phyloP scores from a whole-genome alignment of 148 eudicot species.

The Cornus controversa region DNA sequence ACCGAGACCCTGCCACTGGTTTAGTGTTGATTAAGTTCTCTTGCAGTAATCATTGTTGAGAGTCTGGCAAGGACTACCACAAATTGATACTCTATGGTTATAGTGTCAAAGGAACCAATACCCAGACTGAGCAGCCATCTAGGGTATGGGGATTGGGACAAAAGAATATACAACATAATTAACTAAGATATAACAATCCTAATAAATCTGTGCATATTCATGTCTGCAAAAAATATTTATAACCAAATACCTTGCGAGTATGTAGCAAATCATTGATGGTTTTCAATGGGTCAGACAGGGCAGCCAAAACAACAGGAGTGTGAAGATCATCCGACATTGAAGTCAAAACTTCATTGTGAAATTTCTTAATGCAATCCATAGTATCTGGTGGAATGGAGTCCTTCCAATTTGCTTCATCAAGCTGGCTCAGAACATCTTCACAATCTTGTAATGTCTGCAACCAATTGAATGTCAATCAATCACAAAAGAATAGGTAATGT shows the following conservation, averaged over 20 bases:
- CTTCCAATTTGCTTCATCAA: slow-evolving; percentile 39
- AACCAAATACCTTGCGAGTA: slow-evolving; percentile 73
- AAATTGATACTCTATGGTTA: background rate
- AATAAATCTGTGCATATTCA: background rate
- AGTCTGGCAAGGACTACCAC: background rate
- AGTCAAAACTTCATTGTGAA: slow-evolving; percentile 47
- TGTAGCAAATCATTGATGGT: slow-evolving; percentile 82
- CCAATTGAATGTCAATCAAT: slow-evolving; percentile 9
- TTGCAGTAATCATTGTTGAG: background rate
- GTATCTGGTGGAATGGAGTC: slow-evolving; percentile 50
- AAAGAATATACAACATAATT: background rate
- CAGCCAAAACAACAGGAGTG: slow-evolving; percentile 68
- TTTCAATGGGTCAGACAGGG: slow-evolving; percentile 89
- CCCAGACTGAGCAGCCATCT: background rate
- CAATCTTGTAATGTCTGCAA: slow-evolving; percentile 80
- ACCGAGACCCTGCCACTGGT: background rate
- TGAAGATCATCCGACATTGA: slow-evolving; percentile 93
- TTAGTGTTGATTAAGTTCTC: background rate
- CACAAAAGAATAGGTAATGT: slow-evolving; percentile 4
- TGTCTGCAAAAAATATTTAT: background rate
- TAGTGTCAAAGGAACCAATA: slow-evolving; percentile 1
- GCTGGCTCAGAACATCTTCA: slow-evolving; percentile 46
- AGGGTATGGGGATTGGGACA: background rate
- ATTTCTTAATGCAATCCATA: slow-evolving; percentile 51
- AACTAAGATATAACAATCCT: background rate